Base-by-base conservation (phyloP, 2,329 filamentous ascomycete species). In the Davidsoniella australis region DNA sequence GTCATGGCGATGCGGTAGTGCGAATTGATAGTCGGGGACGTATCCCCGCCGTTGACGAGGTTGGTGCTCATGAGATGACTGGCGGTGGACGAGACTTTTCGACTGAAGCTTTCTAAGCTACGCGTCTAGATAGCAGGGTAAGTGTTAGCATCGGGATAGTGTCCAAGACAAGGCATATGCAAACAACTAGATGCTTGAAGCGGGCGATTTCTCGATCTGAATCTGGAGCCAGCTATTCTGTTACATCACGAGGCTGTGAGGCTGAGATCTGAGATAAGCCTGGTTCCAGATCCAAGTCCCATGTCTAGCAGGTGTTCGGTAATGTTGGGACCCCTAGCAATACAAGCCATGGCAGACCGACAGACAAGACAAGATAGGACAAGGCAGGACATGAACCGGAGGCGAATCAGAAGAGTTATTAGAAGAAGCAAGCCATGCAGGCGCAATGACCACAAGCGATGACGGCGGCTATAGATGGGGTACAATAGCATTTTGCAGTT, bases 51-150 rank as follows among this genome's bases (percentile, higher is more conserved):
- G 23, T 20, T 38, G 16, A 44, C 14, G 12, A 48, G 24, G 51
- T 76, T 66, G 43, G 81, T 78, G 41, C 75, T 81, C 59, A 96
- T 94, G 57, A 98, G 72, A 64, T 94, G 87, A 59, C 79, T 85
- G 50, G 91, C 91, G 17, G 91, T 96, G 24, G 86, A 86, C 26
- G 88, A 91, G 55, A 96, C 87, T 67, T 95, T 98, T 61, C 89
- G 80, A 57, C 87, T 79, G 65, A 98, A 95, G 49, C 85, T 84
- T 67, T 95, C 88, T 58, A 96, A 70, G 56, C 91, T 85, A 58
- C 86, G 82, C 49, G 85, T 79, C 87, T 94, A 59, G 45, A 55
- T 51, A 54, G 52, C 23, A 9, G 7, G 33, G 43, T 17, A 26
- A 36, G 16, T 2, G 36, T 43, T 48, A 44, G 18, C 18, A 24